Evolutionary conservation across 768 basidiomycete species (phyloP).

Genomic region (Clitopilus passeckerianus): DNA sequence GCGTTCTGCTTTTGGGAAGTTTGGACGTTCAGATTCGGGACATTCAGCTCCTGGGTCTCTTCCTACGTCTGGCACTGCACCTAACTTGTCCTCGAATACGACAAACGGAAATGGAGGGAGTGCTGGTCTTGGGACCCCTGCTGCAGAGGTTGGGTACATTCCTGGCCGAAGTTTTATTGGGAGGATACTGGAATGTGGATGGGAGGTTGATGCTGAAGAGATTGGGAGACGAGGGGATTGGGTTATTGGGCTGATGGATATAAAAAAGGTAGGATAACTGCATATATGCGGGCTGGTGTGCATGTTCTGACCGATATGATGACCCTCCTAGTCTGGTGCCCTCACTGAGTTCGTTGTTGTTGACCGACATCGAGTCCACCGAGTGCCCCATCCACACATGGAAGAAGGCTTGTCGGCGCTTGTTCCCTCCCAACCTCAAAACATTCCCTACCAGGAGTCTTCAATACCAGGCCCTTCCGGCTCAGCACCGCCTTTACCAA

Average conservation of each 20-base stretch:
- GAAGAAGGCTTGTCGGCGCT: not conserved
- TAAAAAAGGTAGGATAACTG: slow-evolving; percentile 59
- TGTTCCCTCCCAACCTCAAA: slow-evolving; percentile 15
- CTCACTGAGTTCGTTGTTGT: slow-evolving; percentile 85
- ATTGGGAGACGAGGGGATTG: slow-evolving; percentile 74
- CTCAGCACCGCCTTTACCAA: slow-evolving; percentile 4
- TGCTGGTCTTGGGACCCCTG: slow-evolving; percentile 6
- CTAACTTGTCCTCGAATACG: not conserved
- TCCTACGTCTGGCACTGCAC: not conserved
- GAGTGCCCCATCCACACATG: slow-evolving; percentile 60
- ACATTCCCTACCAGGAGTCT: not conserved
- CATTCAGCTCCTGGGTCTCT: not conserved
- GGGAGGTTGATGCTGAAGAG: slow-evolving; percentile 63
- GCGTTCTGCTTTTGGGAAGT: slow-evolving; percentile 14
- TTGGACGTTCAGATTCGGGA: slow-evolving; percentile 5
- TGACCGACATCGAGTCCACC: slow-evolving; percentile 72
- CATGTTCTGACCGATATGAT: not conserved
- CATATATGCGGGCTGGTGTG: not conserved
- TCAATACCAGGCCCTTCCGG: slow-evolving; percentile 4
- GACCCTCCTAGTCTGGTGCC: slow-evolving; percentile 63
- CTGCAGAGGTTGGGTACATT: slow-evolving; percentile 61
- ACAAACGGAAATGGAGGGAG: not conserved
- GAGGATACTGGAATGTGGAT: slow-evolving; percentile 75
- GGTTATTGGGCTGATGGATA: slow-evolving; percentile 78
- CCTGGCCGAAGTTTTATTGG: slow-evolving; percentile 89